A percentile compares a stretch with the other conserved stretches of the same genome.
Evolutionary conservation across 495 filamentous ascomycete genomes (phyloP).

Genomic region (Umbilicaria muhlenbergii): DNA sequence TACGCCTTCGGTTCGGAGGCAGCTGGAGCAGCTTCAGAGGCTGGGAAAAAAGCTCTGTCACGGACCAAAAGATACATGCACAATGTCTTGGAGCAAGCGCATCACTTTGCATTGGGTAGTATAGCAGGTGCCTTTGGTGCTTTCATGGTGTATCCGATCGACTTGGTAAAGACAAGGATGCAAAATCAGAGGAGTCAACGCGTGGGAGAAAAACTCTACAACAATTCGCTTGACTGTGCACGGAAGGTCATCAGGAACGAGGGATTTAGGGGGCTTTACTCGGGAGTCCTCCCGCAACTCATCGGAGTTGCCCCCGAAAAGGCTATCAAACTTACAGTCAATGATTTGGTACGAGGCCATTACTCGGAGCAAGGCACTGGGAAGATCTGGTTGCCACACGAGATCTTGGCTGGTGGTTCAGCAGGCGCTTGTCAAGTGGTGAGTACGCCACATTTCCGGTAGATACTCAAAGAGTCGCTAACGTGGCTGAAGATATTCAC

Average conservation of each 20-base stretch:
- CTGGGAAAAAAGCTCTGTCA: slow-evolving; percentile 28
- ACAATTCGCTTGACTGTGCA: slow-evolving; percentile 89
- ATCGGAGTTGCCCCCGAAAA: slow-evolving; percentile 97
- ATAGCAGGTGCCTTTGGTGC: slow-evolving; percentile 92
- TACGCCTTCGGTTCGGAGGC: slow-evolving; percentile 26
- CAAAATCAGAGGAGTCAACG: slow-evolving; percentile 79
- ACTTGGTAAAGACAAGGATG: slow-evolving; percentile 96
- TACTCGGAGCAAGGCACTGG: slow-evolving; percentile 65
- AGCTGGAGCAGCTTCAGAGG: slow-evolving; percentile 26
- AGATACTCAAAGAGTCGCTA: not conserved
- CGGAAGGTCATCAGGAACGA: slow-evolving; percentile 86
- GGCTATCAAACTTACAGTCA: slow-evolving; percentile 96
- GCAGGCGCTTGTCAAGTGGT: slow-evolving; percentile 95
- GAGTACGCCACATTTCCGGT: slow-evolving; percentile 24
- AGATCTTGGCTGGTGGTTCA: slow-evolving; percentile 76
- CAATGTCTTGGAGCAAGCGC: slow-evolving; percentile 57
- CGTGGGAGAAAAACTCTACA: slow-evolving; percentile 80
- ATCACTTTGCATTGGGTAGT: slow-evolving; percentile 79
- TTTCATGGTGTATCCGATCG: slow-evolving; percentile 98
- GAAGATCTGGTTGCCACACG: slow-evolving; percentile 52
- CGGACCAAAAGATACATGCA: slow-evolving; percentile 39
- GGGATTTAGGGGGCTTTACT: slow-evolving; percentile 79
- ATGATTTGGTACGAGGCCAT: slow-evolving; percentile 70
- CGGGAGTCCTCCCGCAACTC: slow-evolving; percentile 83
- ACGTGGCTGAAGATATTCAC: slow-evolving; percentile 57